Conservation (phyloP, 2,329 filamentous ascomycete genomes). For the Hymenoscyphus scutula region DNA sequence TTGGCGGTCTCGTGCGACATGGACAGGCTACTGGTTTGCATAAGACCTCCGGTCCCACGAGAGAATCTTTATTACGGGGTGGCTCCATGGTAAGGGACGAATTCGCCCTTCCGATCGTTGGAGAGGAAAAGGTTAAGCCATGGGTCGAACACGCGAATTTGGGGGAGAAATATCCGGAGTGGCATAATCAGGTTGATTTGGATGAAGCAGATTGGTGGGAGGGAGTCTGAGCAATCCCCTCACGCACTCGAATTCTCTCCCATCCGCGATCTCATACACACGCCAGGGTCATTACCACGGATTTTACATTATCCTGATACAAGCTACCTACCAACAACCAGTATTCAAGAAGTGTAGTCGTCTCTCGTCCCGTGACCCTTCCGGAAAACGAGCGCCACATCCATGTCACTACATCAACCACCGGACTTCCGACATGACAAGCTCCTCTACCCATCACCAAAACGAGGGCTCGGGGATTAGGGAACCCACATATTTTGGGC, state of each 20-base stretch:
- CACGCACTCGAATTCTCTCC: background rate
- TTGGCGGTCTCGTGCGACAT: background rate
- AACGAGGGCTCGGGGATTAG: conserved; percentile 2
- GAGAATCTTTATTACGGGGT: background rate
- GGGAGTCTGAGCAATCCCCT: background rate
- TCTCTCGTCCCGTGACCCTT: background rate
- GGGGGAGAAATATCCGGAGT: background rate
- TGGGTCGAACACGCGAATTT: background rate
- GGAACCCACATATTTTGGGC: background rate
- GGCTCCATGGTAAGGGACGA: background rate
- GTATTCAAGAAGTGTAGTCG: background rate
- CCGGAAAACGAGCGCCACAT: background rate
- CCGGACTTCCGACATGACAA: conserved; percentile 2
- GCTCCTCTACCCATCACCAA: background rate
- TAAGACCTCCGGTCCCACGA: background rate
- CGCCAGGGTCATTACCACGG: background rate
- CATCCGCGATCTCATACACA: background rate
- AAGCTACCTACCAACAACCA: background rate
- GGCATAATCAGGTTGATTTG: background rate
- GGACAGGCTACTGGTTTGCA: background rate
- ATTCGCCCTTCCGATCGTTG: background rate
- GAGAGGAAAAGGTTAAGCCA: background rate
- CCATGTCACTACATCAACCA: background rate
- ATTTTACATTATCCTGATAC: background rate
- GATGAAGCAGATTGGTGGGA: background rate